A percentile compares a stretch with the other conserved stretches of the same genome.
These are phyloP conservation scores for Manihot esculenta DNA, from an alignment of 441 rosid species.

Conservation along the genomic window DNA sequence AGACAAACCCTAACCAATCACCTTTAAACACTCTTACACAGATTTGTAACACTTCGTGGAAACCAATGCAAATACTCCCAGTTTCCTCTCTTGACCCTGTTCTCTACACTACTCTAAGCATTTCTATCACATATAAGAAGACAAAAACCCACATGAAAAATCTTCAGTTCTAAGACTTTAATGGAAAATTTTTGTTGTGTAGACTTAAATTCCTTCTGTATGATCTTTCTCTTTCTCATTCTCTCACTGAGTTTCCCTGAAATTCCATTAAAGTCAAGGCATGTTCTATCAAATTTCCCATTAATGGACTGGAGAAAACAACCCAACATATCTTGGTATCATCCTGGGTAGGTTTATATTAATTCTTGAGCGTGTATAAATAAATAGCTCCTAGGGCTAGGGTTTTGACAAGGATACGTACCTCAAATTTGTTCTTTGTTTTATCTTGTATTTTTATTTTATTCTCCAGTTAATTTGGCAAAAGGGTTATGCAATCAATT, in stretches of 20 bases:
- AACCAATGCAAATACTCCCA: slow-evolving; percentile 40
- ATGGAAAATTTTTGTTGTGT: slow-evolving; percentile 28
- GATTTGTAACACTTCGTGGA: slow-evolving; percentile 31
- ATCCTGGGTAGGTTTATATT: not conserved
- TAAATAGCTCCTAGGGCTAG: slow-evolving; percentile 18
- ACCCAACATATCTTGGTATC: not conserved
- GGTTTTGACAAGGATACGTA: slow-evolving; percentile 12
- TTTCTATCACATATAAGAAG: slow-evolving; percentile 22
- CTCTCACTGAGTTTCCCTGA: slow-evolving; percentile 21
- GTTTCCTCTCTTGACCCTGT: slow-evolving; percentile 25
- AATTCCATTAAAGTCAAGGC: slow-evolving; percentile 25
- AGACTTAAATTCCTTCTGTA: slow-evolving; percentile 30
- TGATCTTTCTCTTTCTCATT: slow-evolving; percentile 5
- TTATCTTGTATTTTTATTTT: not conserved
- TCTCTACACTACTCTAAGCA: not conserved
- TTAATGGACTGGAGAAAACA: not conserved
- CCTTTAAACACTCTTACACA: slow-evolving; percentile 33
- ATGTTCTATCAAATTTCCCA: slow-evolving; percentile 20
- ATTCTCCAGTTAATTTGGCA: slow-evolving; percentile 13
- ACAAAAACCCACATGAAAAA: slow-evolving; percentile 20
- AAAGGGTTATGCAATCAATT: slow-evolving; percentile 12
- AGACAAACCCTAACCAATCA: slow-evolving; percentile 43
- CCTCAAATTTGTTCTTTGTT: not conserved
- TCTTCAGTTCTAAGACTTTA: slow-evolving; percentile 19
- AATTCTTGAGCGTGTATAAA: not conserved